phyloP scores from a whole-genome alignment of 1,284 basidiomycete genomes.

The Bjerkandera adusta region DNA sequence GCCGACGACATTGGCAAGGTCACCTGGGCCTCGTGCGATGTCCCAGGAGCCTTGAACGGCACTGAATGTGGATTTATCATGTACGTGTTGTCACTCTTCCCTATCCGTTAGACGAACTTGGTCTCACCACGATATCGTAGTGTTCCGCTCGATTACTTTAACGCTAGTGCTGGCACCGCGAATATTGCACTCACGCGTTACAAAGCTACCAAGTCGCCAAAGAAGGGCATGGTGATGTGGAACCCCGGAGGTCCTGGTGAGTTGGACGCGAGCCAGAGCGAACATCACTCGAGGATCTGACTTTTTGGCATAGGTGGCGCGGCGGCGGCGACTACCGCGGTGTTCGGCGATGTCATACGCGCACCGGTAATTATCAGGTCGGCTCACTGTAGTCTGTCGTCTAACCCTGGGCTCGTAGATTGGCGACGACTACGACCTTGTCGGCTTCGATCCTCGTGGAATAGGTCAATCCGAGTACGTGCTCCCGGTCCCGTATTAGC shows the following conservation, averaged over 20 bases:
- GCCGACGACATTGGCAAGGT: too few species aligned
- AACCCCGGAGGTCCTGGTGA: slow-evolving; percentile 26
- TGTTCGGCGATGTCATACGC: not conserved
- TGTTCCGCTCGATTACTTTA: slow-evolving; percentile 26
- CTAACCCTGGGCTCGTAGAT: too few species aligned
- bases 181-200: slow-evolving; percentile 23
- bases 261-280: too few species aligned
- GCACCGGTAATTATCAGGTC: too few species aligned
- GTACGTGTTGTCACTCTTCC: slow-evolving; percentile 13
- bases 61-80: slow-evolving; percentile 24
- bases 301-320: too few species aligned
- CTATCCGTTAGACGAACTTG: not conserved
- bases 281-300: too few species aligned
- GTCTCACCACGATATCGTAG: slow-evolving; percentile 8
- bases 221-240: slow-evolving; percentile 24
- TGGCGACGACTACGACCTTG: slow-evolving; percentile 36
- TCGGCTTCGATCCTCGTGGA: slow-evolving; percentile 44
- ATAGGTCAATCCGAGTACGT: slow-evolving; percentile 35
- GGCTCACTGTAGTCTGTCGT: too few species aligned
- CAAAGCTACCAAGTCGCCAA: slow-evolving; percentile 18
- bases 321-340: too few species aligned
- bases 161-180: slow-evolving; percentile 22
- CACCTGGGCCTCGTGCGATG: too few species aligned
- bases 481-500: too few species aligned
- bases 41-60: too few species aligned